These are phyloP conservation scores for Kandelia obovata DNA, from an alignment of 345 rosid genomes.

Conservation along the genomic window DNA sequence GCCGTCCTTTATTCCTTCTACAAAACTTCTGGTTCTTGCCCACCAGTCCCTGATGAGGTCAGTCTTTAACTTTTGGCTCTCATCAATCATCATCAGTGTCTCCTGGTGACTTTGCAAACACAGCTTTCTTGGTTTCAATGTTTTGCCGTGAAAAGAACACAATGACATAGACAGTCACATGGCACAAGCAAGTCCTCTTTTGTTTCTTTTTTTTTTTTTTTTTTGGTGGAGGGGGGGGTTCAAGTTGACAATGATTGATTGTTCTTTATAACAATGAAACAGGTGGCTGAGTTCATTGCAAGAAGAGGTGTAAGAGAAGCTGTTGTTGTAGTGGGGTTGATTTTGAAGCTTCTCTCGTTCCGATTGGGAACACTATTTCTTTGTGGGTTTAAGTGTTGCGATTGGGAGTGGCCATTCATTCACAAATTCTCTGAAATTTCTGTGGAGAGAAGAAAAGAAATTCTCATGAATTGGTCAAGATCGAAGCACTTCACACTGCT, in stretches of 20 bases:
- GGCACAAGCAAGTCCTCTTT: too few relatives aligned
- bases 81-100: too few relatives aligned
- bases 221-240: too few relatives aligned
- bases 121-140: neutral
- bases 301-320: constrained; percentile 37
- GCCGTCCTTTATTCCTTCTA: constrained; percentile 33
- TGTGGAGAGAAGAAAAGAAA: constrained; percentile 49
- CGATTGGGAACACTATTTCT: constrained; percentile 67
- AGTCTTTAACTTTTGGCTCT: neutral
- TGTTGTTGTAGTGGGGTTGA: constrained; percentile 34
- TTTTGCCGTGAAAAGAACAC: neutral
- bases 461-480: constrained; percentile 57
- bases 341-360: constrained; percentile 48
- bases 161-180: too few relatives aligned
- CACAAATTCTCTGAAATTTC: constrained; percentile 64
- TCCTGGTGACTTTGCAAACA: too few relatives aligned
- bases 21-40: constrained; percentile 51
- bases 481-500: constrained; percentile 35
- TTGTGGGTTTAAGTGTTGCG: constrained; percentile 58
- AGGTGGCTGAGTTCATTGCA: constrained; percentile 69
- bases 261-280: neutral
- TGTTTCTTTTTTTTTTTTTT: neutral
- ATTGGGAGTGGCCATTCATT: constrained; percentile 60
- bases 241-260: neutral
- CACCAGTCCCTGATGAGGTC: constrained; percentile 67